Base-by-base conservation (phyloP, 768 basidiomycete genomes). In the Mycena latifolia region DNA sequence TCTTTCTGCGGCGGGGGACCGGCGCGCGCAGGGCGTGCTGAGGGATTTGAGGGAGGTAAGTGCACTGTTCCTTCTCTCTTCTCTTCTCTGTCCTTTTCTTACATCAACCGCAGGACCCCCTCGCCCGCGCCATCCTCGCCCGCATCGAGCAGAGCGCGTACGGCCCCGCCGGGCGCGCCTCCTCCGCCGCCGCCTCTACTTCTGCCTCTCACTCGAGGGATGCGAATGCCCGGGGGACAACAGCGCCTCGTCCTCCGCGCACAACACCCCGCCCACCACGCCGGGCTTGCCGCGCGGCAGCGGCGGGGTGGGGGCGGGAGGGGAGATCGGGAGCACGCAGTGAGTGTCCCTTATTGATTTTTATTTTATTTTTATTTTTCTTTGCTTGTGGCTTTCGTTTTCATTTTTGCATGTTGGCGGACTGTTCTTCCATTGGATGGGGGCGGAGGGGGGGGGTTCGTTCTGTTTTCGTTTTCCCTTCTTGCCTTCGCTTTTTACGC, bases 101-200 rank as follows among this genome's bases (percentile, higher is more conserved):
- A 45, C 51, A 50, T 53, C 55, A 48, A 29, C 7, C 37, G 11
- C 73, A 93, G 89, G 94, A 96, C 71, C 80, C 90, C 0, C 82
- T 95, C 4, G 93, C 95, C 2, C 86, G 84, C 60, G 93, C 94
- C 70, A 94, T 96, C 65, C 86, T 94, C 61, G 85, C 83, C 57
- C 90, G 93, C 29, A 93, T 95, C n/a, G 92, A 94, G 75, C 85
- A 86, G 69, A 91, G 92, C 14, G 84, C 90, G 0, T 95, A 94
- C 74, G 94, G 94, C 33, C 85, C 87, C 71, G 89, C 87, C 72
- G 92, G 92, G 33, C 77, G 77, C n/a, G 77, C 69, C 20, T 3
- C 41, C 6, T 43, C 41, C 41, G 2, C 41, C 6, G 5, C 41
- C 3, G 20, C 41, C 20, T 6, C 41, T 5, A 43, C n/a, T n/a